These are phyloP conservation scores for Dipsacomyces acuminosporus DNA, from an alignment of 371 early-diverging fungal genomes.

Conservation along the genomic window DNA sequence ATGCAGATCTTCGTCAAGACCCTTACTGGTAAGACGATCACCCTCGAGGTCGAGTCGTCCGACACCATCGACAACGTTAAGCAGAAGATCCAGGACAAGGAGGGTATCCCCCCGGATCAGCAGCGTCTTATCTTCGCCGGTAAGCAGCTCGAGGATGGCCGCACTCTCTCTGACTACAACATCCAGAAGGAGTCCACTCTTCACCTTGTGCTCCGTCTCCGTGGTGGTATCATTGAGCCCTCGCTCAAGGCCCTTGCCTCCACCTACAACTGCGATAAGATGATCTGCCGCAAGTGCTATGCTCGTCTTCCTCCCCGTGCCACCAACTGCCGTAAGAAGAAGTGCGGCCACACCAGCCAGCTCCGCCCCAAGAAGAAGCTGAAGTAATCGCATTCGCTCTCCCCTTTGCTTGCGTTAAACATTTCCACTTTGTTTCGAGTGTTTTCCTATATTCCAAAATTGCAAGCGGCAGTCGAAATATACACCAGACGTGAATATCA, in stretches of 20 bases:
- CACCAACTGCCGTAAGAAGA: constrained; percentile 99
- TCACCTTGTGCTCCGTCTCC: constrained; percentile 97
- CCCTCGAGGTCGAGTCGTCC: constrained; percentile 94
- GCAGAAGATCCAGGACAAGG: constrained; percentile 98
- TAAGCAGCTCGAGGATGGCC: constrained; percentile 99
- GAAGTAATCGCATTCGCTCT: constrained; percentile 36
- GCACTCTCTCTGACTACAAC: constrained; percentile 83
- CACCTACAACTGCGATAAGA: constrained; percentile 99
- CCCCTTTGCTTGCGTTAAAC: constrained; percentile 5
- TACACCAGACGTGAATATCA: too few species aligned
- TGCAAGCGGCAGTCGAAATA: constrained; percentile 4
- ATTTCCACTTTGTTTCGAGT: constrained; percentile 3
- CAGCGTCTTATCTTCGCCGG: constrained; percentile 99
- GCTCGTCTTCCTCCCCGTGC: constrained; percentile 99
- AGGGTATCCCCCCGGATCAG: constrained; percentile 99
- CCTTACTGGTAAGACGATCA: constrained; percentile 98
- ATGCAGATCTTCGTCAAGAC: constrained; percentile 90
- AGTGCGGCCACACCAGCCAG: constrained; percentile 99
- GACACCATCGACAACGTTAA: constrained; percentile 97
- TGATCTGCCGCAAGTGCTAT: constrained; percentile 99
- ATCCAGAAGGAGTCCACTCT: constrained; percentile 97
- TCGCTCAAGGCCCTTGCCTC: constrained; percentile 95
- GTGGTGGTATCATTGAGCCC: constrained; percentile 97
- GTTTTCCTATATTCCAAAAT: neutral
- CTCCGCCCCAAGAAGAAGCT: constrained; percentile 97